phyloP scores from a whole-genome alignment of 1,284 basidiomycete genomes.

The Violaceomyces palustris region DNA sequence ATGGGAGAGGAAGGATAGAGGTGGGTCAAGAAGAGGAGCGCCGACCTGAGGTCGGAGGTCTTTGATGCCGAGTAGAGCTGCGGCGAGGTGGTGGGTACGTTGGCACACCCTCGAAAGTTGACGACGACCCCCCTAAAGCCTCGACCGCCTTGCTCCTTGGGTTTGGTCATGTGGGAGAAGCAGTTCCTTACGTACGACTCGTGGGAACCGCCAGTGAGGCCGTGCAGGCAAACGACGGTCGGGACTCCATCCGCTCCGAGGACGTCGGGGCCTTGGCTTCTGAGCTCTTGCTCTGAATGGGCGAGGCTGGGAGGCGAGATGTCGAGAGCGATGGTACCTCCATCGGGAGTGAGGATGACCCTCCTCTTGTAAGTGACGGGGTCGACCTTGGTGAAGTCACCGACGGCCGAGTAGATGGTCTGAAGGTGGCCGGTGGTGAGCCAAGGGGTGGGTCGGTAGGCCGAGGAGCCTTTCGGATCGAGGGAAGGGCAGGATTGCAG shows the following conservation, averaged over 20 bases:
- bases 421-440: conserved; percentile 46
- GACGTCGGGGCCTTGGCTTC: conserved; percentile 3
- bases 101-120: conserved; percentile 82
- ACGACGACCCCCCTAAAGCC: conserved; percentile 59
- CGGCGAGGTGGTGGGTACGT: conserved; percentile 65
- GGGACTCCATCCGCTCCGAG: conserved; percentile 15
- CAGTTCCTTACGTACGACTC: conserved; percentile 49
- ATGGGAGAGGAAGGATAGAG: conserved; percentile 75
- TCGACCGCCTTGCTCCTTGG: conserved; percentile 49
- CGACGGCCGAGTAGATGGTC: conserved; percentile 44
- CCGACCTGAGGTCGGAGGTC: conserved; percentile 78
- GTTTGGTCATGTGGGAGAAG: conserved; percentile 37
- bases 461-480: conserved; percentile 12
- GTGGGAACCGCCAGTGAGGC: conserved; percentile 49
- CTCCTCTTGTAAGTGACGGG: conserved; percentile 40
- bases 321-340: conserved; percentile 45
- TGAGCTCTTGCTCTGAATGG: conserved; percentile 11
- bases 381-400: conserved; percentile 35
- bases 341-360: conserved; percentile 45
- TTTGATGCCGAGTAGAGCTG: conserved; percentile 75
- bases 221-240: conserved; percentile 47
- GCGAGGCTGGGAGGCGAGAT: conserved; percentile 33
- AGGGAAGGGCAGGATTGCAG: conserved; percentile 18
- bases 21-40: conserved; percentile 70
- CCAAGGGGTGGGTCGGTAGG: conserved; percentile 24